A percentile compares a stretch with the other conserved stretches of the same genome.
Evolutionary conservation across 1,284 basidiomycete genomes (phyloP).

Genomic region (Cystobasidiaceae sp.): DNA sequence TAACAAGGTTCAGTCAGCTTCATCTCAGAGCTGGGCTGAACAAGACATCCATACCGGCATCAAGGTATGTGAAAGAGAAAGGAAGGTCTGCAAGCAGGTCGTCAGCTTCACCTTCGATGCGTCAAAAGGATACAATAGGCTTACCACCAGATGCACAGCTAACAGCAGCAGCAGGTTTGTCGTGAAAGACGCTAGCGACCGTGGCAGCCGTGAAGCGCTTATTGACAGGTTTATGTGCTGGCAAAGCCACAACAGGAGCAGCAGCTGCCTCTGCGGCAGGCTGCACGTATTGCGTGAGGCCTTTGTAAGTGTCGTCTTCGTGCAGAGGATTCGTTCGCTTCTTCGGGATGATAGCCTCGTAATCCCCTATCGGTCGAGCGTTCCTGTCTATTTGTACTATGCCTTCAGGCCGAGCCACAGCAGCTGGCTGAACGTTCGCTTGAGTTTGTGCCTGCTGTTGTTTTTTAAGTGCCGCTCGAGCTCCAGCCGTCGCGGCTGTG

Average conservation of each 20-base stretch:
- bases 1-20: neutral
- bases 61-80: conserved; percentile 9
- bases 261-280: neutral
- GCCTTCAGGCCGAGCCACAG: neutral
- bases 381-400: neutral
- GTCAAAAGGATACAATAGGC: no score
- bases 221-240: neutral
- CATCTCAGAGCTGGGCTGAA: neutral
- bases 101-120: neutral
- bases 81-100: neutral
- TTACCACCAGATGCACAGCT: neutral
- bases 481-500: no score
- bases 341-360: neutral
- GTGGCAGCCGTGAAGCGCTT: conserved; percentile 2
- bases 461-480: neutral
- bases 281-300: neutral
- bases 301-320: conserved; percentile 2
- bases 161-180: neutral
- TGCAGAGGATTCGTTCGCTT: neutral
- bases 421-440: no score
- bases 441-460: neutral
- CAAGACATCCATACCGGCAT: conserved; percentile 8
- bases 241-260: neutral
- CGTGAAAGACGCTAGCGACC: conserved; percentile 9
- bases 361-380: neutral